Conservation (phyloP, 768 basidiomycete species). For the Lentinula raphanica region DNA sequence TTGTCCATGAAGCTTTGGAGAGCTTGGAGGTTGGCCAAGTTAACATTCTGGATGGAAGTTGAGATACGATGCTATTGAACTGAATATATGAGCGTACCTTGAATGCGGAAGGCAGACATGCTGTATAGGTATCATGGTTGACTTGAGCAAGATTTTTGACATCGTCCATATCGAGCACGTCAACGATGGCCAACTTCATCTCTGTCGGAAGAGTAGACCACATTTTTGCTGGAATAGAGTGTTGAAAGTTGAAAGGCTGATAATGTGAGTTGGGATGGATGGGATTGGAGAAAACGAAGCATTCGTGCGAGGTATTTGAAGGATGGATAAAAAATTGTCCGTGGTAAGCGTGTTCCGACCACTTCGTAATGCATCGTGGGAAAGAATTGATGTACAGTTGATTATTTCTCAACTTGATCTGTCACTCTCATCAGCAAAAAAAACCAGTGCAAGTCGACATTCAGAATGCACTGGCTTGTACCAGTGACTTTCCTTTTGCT, state of each 20-base stretch:
- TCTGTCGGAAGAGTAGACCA: slow-evolving; percentile 64
- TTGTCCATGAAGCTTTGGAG: slow-evolving; percentile 47
- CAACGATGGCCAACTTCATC: slow-evolving; percentile 56
- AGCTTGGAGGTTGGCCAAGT: slow-evolving; percentile 39
- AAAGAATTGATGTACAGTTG: neutral
- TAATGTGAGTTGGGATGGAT: neutral
- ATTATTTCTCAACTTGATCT: neutral
- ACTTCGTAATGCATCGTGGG: neutral
- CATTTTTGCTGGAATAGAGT: slow-evolving; percentile 8
- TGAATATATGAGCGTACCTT: slow-evolving; percentile 33
- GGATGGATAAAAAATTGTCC: neutral
- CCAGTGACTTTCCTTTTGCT: neutral
- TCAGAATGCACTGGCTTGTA: neutral
- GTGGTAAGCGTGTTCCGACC: slow-evolving; percentile 2
- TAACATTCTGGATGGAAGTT: slow-evolving; percentile 37
- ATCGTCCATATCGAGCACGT: slow-evolving; percentile 38
- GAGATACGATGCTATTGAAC: no score
- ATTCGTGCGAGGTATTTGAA: slow-evolving; percentile 7
- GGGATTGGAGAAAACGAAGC: slow-evolving; percentile 1
- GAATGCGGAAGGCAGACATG: slow-evolving; percentile 57
- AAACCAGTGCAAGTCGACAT: neutral
- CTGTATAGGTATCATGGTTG: slow-evolving; percentile 43
- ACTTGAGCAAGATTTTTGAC: slow-evolving; percentile 44
- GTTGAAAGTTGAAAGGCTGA: neutral
- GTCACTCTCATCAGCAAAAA: slow-evolving; percentile 1